Conservation (phyloP, 345 rosid species). For the Populus alba region DNA sequence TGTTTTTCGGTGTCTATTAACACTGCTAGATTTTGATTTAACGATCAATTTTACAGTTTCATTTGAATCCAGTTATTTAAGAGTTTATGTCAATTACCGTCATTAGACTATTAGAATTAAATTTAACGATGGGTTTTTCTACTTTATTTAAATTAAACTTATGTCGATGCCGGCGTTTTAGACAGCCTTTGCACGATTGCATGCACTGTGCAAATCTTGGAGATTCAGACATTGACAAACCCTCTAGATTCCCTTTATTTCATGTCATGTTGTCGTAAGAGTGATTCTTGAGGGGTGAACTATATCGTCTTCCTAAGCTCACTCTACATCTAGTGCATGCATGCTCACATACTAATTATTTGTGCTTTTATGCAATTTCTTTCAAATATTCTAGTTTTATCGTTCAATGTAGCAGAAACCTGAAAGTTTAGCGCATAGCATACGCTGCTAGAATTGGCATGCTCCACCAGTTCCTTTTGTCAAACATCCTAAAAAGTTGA, state of each 20-base stretch:
- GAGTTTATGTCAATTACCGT: too few species aligned
- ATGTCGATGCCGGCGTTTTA: not conserved
- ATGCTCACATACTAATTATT: not conserved
- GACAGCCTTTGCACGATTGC: not conserved
- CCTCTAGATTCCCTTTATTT: conserved; percentile 2
- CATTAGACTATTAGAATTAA: too few species aligned
- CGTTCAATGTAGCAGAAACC: not conserved
- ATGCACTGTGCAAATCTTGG: not conserved
- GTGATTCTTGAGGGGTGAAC: not conserved
- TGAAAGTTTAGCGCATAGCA: not conserved
- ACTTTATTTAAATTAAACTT: too few species aligned
- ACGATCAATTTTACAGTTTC: too few species aligned
- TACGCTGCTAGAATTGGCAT: not conserved
- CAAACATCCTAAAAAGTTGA: not conserved
- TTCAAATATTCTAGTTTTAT: too few species aligned
- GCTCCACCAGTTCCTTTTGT: not conserved
- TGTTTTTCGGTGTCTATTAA: too few species aligned
- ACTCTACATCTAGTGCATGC: not conserved
- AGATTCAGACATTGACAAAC: not conserved
- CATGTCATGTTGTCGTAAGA: conserved; percentile 1
- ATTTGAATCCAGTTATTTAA: too few species aligned
- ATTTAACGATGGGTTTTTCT: too few species aligned
- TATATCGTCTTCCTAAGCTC: not conserved
- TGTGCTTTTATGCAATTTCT: not conserved
- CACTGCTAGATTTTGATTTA: too few species aligned